A percentile compares a stretch with the other conserved stretches of the same genome.
Conservation (phyloP, 1,284 basidiomycete species). For the Irpex lacteus region DNA sequence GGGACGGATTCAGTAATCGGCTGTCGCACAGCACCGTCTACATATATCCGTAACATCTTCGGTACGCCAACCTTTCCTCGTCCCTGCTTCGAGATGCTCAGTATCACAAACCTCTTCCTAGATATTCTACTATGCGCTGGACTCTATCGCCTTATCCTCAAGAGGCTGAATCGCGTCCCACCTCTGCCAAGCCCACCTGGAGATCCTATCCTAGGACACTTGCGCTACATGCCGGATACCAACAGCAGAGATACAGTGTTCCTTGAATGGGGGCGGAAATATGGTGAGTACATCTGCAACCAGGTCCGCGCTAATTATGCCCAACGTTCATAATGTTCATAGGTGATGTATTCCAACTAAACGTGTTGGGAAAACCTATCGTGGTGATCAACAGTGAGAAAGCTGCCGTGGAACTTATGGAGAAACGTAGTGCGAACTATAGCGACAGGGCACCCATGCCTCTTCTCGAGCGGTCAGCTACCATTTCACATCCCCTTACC, state of each 20-base stretch:
- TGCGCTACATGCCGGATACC: background rate
- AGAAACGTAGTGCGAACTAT: conserved; percentile 8
- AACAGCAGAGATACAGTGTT: background rate
- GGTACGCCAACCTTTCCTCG: too few relatives aligned
- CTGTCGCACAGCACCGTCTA: too few relatives aligned
- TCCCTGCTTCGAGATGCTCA: too few relatives aligned
- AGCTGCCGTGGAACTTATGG: conserved; percentile 6
- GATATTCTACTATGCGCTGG: too few relatives aligned
- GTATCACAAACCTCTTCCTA: too few relatives aligned
- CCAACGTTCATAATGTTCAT: background rate
- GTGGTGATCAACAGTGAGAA: conserved; percentile 2
- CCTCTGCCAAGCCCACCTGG: background rate
- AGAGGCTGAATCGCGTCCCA: background rate
- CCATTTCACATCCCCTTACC: background rate
- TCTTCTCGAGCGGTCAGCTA: background rate
- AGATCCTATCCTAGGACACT: background rate
- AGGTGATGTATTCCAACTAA: background rate
- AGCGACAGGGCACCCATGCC: background rate
- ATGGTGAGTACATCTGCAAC: background rate
- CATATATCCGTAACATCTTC: too few relatives aligned
- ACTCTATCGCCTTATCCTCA: too few relatives aligned
- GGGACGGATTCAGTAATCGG: too few relatives aligned
- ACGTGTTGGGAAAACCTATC: conserved; percentile 3
- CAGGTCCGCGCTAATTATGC: too few relatives aligned
- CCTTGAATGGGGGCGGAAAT: background rate